Evolutionary conservation across 768 basidiomycete genomes (phyloP).

Genomic region (Collybiopsis confluens): DNA sequence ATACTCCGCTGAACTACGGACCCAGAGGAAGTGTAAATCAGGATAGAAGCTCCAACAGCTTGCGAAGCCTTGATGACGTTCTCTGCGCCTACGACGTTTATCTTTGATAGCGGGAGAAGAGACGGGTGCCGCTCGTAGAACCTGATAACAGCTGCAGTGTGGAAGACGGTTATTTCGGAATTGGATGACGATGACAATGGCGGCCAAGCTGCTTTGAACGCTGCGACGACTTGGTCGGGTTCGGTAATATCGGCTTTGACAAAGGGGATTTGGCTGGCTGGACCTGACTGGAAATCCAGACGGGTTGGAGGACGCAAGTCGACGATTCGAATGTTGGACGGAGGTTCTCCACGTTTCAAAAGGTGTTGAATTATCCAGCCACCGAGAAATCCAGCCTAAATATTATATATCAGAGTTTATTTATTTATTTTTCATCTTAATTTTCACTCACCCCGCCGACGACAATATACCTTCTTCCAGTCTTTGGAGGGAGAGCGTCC

Average conservation of each 20-base stretch:
- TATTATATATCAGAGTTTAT: background rate
- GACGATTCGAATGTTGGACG: constrained; percentile 30
- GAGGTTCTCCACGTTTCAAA: constrained; percentile 34
- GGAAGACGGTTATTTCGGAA: constrained; percentile 34
- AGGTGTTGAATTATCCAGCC: constrained; percentile 42
- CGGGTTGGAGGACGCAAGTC: constrained; percentile 34
- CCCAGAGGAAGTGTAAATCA: constrained; percentile 34
- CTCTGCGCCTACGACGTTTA: constrained; percentile 34
- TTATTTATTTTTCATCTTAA: background rate
- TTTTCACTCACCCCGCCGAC: constrained; percentile 30
- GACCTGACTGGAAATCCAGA: constrained; percentile 27
- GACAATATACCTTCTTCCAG: constrained; percentile 36
- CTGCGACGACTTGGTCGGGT: constrained; percentile 24
- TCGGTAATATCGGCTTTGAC: constrained; percentile 28
- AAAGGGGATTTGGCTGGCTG: constrained; percentile 28
- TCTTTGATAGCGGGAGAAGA: constrained; percentile 28
- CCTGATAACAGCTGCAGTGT: constrained; percentile 37
- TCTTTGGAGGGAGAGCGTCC: constrained; percentile 28
- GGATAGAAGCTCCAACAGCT: constrained; percentile 21
- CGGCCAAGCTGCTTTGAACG: constrained; percentile 33
- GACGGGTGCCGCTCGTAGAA: constrained; percentile 33
- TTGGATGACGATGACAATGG: background rate
- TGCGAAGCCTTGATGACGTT: constrained; percentile 33
- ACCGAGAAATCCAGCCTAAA: constrained; percentile 32
- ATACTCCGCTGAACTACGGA: background rate